Percentiles rank a stretch among this genome's conserved stretches.
Evolutionary conservation across 108 stramenopile species (phyloP).

Genomic region (Schizochytrium sp.): DNA sequence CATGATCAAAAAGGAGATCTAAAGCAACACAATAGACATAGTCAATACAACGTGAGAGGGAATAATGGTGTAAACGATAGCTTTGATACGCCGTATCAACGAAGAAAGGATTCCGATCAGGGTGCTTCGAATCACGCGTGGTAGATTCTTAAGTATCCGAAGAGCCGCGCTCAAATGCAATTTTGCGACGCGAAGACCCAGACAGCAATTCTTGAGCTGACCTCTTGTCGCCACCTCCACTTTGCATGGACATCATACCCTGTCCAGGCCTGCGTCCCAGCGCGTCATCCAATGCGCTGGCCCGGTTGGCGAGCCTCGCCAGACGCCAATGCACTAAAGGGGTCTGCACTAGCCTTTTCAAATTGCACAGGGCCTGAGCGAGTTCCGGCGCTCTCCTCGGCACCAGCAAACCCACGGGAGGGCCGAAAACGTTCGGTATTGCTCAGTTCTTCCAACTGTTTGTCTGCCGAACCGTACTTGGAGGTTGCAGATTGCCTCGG

Average conservation of each 20-base stretch:
- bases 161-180: constrained; percentile 35
- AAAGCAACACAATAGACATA: too few relatives aligned
- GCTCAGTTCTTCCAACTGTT: constrained; percentile 64
- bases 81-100: too few relatives aligned
- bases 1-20: too few relatives aligned
- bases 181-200: background rate
- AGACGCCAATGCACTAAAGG: background rate
- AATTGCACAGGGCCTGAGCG: constrained; percentile 69
- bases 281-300: constrained; percentile 7
- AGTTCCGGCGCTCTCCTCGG: constrained; percentile 48
- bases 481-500: constrained; percentile 74
- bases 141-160: too few relatives aligned
- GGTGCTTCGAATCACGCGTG: too few relatives aligned
- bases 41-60: too few relatives aligned
- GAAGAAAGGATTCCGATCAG: too few relatives aligned
- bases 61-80: too few relatives aligned
- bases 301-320: constrained; percentile 21
- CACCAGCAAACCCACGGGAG: constrained; percentile 70
- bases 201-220: background rate
- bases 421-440: constrained; percentile 68
- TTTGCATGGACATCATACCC: constrained; percentile 32
- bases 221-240: background rate
- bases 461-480: constrained; percentile 65
- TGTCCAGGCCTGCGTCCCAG: constrained; percentile 2
- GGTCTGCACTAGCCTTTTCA: constrained; percentile 47